Percentiles rank a stretch among this genome's conserved stretches.
phyloP scores from a whole-genome alignment of 108 stramenopile genomes.

The Bacterosira constricta region DNA sequence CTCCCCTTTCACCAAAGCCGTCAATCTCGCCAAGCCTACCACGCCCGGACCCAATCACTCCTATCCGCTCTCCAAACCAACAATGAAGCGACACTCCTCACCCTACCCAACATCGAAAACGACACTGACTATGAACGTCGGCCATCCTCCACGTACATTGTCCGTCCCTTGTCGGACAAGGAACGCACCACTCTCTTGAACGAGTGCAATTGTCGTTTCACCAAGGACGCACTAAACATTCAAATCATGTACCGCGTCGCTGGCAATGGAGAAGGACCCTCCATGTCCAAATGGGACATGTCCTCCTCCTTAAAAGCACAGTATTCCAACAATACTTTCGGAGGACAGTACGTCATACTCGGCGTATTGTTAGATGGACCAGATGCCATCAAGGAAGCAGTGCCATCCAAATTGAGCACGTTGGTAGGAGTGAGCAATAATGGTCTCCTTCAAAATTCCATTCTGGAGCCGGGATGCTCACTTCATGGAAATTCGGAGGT shows the following conservation, averaged over 20 bases:
- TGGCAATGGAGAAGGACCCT: constrained; percentile 25
- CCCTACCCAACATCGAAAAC: constrained; percentile 24
- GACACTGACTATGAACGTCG: constrained; percentile 22
- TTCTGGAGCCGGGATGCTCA: constrained; percentile 56
- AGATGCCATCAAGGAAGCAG: not conserved
- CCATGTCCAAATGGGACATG: constrained; percentile 27
- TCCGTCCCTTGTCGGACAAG: constrained; percentile 19
- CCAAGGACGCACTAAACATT: not conserved
- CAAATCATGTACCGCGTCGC: constrained; percentile 39
- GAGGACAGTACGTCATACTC: constrained; percentile 48
- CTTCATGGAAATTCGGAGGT: constrained; percentile 70
- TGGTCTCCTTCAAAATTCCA: constrained; percentile 53
- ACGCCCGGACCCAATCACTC: constrained; percentile 23
- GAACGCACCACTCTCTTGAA: constrained; percentile 21
- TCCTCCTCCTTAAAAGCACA: constrained; percentile 37
- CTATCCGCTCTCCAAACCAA: constrained; percentile 11
- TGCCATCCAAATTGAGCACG: not conserved
- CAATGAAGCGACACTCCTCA: constrained; percentile 4
- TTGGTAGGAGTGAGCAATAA: constrained; percentile 65
- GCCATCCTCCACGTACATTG: constrained; percentile 21
- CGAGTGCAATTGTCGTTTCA: constrained; percentile 29
- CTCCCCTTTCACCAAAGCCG: constrained; percentile 41
- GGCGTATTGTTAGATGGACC: constrained; percentile 25
- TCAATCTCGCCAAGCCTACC: constrained; percentile 20
- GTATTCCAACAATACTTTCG: constrained; percentile 54